Base-by-base conservation (phyloP, 345 rosid genomes). In the Brassica napus region DNA sequence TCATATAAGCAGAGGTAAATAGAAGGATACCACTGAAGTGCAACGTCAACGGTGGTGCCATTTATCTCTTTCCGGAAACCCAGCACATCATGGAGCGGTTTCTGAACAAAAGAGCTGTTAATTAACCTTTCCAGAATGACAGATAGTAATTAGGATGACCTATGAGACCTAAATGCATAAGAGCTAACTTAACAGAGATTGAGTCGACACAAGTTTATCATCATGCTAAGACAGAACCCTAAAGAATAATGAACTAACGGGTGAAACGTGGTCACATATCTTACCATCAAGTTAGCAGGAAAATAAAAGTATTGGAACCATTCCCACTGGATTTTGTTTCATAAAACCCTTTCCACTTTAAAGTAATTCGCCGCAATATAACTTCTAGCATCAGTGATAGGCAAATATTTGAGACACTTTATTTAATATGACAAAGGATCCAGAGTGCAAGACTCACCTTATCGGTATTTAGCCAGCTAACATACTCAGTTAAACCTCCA, bases 401-500 rank as follows among this genome's bases (percentile, higher is more conserved):
- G 30, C 32, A 78, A 4, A 54, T 65, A 73, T 15, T 8, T 44
- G 61, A 65, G 69, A 61, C 4, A 61, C 34, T 79, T 79, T 6
- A 34, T 68, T 16, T 30, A 74, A 15, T 52, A 73, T 31, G 73
- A 47, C 23, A 65, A 72, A 18, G 55, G 62, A 57, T 66, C 39
- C 62, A 66, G 23, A 23, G 21, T 67, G 61, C 47, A 80, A 66
- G 42, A 16, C 79, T 65, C 80, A 91, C 98, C 97, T 94, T 94
- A 65, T 92, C 98, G 54, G 81, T 76, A 77, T 94, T 94, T 58
- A 92, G 86, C 98, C 98, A 94, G 63, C 88, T 85, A 76, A 92
- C 98, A 77, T 92, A 94, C 84, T 94, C 98, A 65, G 78, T 80
- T 86, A 94, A 72, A 18, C 98, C 98, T 54, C 98, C 98, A 18